Evolutionary conservation across 495 filamentous ascomycete species (phyloP).

Genomic region (Hypomontagnella submonticulosa): DNA sequence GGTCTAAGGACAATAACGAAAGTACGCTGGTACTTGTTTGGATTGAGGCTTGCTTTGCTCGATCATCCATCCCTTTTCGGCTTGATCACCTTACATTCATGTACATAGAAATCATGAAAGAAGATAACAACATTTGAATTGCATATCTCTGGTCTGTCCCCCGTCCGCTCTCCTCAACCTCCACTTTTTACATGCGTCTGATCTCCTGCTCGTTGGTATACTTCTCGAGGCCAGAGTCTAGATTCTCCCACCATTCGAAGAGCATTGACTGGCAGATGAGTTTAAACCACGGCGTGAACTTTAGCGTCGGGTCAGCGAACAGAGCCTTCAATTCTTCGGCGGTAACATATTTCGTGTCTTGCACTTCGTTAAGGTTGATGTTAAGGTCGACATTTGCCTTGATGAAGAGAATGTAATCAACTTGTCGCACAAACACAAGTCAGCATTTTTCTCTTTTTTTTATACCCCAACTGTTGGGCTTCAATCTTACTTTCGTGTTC

Average conservation of each 20-base stretch:
- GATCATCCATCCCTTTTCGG: conserved; percentile 6
- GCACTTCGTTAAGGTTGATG: conserved; percentile 87
- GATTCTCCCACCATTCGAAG: conserved; percentile 97
- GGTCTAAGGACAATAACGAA: conserved; percentile 3
- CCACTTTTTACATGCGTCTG: conserved; percentile 75
- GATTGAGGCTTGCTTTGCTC: conserved; percentile 5
- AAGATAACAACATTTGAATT: conserved; percentile 13
- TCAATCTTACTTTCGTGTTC: conserved; percentile 90
- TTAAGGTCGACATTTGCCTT: conserved; percentile 87
- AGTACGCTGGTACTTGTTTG: not conserved
- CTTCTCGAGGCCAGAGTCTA: conserved; percentile 82
- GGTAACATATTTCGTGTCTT: conserved; percentile 83
- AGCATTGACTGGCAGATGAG: conserved; percentile 98
- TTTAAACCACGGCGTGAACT: conserved; percentile 99
- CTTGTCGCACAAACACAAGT: conserved; percentile 59
- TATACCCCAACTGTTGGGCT: not conserved
- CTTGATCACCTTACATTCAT: conserved; percentile 12
- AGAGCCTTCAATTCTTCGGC: conserved; percentile 83
- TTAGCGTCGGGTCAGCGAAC: conserved; percentile 81
- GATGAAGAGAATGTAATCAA: conserved; percentile 99
- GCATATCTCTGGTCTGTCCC: not conserved
- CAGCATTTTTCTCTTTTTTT: conserved; percentile 14
- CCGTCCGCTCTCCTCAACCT: not conserved
- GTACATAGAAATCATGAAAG: conserved; percentile 6
- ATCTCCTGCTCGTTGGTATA: conserved; percentile 89